Evolutionary conservation across 345 rosid genomes (phyloP).

Genomic region (Microcos paniculata): DNA sequence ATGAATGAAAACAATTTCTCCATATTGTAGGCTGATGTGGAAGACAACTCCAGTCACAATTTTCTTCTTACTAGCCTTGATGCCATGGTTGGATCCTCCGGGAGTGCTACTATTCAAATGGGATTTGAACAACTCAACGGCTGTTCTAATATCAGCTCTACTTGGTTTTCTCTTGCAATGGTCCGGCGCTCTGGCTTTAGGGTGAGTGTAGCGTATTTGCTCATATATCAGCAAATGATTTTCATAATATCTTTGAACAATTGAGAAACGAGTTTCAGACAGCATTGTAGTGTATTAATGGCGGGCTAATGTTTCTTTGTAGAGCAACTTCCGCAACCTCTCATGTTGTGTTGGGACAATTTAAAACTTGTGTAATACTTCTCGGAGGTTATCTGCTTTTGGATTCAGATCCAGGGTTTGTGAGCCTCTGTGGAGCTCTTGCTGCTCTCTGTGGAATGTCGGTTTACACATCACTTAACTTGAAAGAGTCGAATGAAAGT

Average conservation of each 20-base stretch:
- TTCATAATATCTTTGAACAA: no score
- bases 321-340: slow-evolving; percentile 97
- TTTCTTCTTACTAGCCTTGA: slow-evolving; percentile 73
- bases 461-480: slow-evolving; percentile 62
- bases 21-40: slow-evolving; percentile 86
- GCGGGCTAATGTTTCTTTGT: slow-evolving; percentile 9
- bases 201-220: slow-evolving; percentile 45
- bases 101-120: slow-evolving; percentile 74
- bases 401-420: slow-evolving; percentile 68
- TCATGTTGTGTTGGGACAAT: slow-evolving; percentile 93
- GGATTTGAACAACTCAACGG: slow-evolving; percentile 64
- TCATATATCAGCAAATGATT: no score
- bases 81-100: slow-evolving; percentile 98
- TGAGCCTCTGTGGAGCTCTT: slow-evolving; percentile 79
- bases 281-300: not conserved
- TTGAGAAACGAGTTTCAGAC: not conserved
- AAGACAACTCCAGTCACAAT: slow-evolving; percentile 88
- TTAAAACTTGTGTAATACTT: slow-evolving; percentile 82
- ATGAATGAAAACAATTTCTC: not conserved
- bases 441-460: slow-evolving; percentile 82
- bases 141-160: slow-evolving; percentile 70
- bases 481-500: slow-evolving; percentile 39
- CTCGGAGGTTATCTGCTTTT: slow-evolving; percentile 81
- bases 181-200: slow-evolving; percentile 97
- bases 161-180: slow-evolving; percentile 93